Evolutionary conservation across 1,284 basidiomycete genomes (phyloP).

Genomic region (Sparassis latifolia): DNA sequence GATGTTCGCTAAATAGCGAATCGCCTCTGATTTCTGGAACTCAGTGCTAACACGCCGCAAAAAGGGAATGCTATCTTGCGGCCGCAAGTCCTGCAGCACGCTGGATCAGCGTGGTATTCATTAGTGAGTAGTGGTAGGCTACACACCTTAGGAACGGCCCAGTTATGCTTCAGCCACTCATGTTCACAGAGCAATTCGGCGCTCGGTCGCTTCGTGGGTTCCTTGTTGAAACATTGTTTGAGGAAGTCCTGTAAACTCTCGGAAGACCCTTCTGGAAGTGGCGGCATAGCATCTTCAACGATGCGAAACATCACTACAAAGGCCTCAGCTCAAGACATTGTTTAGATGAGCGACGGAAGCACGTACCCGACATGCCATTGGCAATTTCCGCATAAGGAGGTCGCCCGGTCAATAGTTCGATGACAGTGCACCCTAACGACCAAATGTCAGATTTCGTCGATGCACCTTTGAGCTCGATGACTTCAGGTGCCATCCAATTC

Average conservation of each 20-base stretch:
- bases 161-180: conserved; percentile 70
- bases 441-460: conserved; percentile 82
- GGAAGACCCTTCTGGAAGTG: conserved; percentile 76
- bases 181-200: conserved; percentile 86
- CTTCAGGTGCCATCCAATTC: conserved; percentile 98
- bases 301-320: conserved; percentile 86
- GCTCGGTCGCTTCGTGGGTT: conserved; percentile 72
- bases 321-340: background rate
- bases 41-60: conserved; percentile 85
- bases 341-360: conserved; percentile 6
- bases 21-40: conserved; percentile 58
- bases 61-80: conserved; percentile 93
- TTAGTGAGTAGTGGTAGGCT: background rate
- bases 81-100: conserved; percentile 59
- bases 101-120: background rate
- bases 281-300: conserved; percentile 87
- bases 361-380: conserved; percentile 78
- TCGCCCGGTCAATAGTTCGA: conserved; percentile 86
- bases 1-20: conserved; percentile 44
- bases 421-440: conserved; percentile 91
- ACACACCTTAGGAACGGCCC: background rate
- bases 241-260: conserved; percentile 74
- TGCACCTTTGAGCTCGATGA: conserved; percentile 78
- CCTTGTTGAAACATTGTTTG: conserved; percentile 82
- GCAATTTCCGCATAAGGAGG: conserved; percentile 87